Conservation (phyloP, 2,329 filamentous ascomycete species). For the Elsinoe perseae region DNA sequence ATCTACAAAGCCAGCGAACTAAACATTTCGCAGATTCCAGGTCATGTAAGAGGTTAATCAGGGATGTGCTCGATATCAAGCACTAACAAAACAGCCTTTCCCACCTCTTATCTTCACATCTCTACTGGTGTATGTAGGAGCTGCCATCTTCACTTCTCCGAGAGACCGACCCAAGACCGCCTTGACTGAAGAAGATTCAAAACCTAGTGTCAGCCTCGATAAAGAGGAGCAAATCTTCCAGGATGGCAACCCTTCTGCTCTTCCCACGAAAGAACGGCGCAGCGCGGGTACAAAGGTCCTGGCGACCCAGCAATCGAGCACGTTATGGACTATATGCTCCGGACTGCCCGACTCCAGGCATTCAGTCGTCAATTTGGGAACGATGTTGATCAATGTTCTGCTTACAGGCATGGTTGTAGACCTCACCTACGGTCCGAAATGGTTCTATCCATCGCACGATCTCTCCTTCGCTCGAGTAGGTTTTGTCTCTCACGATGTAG, state of each 20-base stretch:
- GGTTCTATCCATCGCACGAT: conserved; percentile 63
- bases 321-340: conserved; percentile 60
- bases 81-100: conserved; percentile 26
- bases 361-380: conserved; percentile 51
- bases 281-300: conserved; percentile 48
- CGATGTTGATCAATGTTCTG: conserved; percentile 56
- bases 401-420: conserved; percentile 66
- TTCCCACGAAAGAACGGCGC: conserved; percentile 49
- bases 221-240: no score
- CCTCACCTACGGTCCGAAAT: conserved; percentile 64
- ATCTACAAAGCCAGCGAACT: no score
- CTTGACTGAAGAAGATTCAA: no score
- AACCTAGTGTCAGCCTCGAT: no score
- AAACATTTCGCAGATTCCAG: conserved; percentile 31
- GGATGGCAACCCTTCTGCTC: conserved; percentile 14
- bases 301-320: conserved; percentile 39
- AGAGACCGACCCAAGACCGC: no score
- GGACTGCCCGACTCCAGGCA: conserved; percentile 70
- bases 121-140: not conserved
- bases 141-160: not conserved
- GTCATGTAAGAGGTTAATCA: conserved; percentile 26
- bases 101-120: conserved; percentile 25
- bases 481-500: conserved; percentile 72
- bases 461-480: conserved; percentile 81
- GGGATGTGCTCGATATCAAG: not conserved